phyloP scores from a whole-genome alignment of 2,329 filamentous ascomycete species.

The Arthrobotrys sinensis region DNA sequence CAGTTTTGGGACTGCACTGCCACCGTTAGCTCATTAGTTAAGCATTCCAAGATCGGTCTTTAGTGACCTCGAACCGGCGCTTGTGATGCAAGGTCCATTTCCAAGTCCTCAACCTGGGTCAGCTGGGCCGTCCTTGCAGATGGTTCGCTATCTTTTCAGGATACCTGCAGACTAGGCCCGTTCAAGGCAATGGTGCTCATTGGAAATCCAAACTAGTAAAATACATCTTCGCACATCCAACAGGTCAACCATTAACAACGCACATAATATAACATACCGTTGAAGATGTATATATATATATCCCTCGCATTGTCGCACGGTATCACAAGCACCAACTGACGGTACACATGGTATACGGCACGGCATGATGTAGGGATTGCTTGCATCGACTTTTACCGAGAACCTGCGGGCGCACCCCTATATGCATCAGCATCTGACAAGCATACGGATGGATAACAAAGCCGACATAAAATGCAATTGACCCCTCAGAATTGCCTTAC shows the following conservation, averaged over 20 bases:
- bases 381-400: slow-evolving; percentile 31
- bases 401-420: background rate
- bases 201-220: slow-evolving; percentile 8
- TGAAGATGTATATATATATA: slow-evolving; percentile 16
- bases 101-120: slow-evolving; percentile 36
- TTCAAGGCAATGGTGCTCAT: slow-evolving; percentile 7
- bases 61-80: slow-evolving; percentile 27
- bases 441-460: slow-evolving; percentile 12
- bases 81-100: slow-evolving; percentile 50
- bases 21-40: slow-evolving; percentile 38
- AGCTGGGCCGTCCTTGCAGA: slow-evolving; percentile 41
- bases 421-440: slow-evolving; percentile 34
- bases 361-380: slow-evolving; percentile 7
- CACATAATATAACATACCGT: slow-evolving; percentile 23
- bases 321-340: slow-evolving; percentile 11
- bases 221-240: slow-evolving; percentile 16
- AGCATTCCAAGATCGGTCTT: slow-evolving; percentile 29
- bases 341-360: slow-evolving; percentile 15
- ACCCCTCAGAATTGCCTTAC: slow-evolving; percentile 61
- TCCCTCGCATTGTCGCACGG: slow-evolving; percentile 16
- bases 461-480: slow-evolving; percentile 10
- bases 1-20: slow-evolving; percentile 40
- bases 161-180: slow-evolving; percentile 20
- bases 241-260: slow-evolving; percentile 12
- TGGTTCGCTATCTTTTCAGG: slow-evolving; percentile 1